Percentiles rank a stretch among this genome's conserved stretches.
phyloP scores from a whole-genome alignment of 495 filamentous ascomycete species.

The Penicillium silybi region DNA sequence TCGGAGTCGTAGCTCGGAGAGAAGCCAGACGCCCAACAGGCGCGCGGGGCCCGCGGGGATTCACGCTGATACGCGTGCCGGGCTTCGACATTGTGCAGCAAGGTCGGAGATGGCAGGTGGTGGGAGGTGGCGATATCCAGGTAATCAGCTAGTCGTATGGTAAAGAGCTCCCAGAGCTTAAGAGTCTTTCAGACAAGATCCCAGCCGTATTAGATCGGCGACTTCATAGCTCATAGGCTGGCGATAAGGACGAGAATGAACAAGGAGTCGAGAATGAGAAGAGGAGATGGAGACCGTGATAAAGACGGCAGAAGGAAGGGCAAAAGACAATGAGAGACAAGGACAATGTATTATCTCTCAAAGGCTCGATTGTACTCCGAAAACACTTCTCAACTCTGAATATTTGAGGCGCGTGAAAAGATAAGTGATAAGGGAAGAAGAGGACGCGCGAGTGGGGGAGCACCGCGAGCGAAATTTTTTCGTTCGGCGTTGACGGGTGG shows the following conservation, averaged over 20 bases:
- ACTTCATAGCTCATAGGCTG: neutral
- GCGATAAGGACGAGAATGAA: neutral
- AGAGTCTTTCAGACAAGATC: neutral
- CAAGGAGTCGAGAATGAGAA: neutral
- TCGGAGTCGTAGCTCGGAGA: conserved; percentile 32
- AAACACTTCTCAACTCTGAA: neutral
- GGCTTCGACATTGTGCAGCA: conserved; percentile 28
- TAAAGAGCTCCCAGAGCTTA: neutral
- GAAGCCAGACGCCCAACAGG: conserved; percentile 42
- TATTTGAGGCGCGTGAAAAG: neutral
- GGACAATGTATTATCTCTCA: neutral
- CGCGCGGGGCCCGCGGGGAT: conserved; percentile 30
- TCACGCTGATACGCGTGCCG: conserved; percentile 29
- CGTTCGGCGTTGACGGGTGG: conserved; percentile 15
- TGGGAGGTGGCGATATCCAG: neutral
- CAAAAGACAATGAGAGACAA: neutral
- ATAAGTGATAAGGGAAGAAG: conserved; percentile 13
- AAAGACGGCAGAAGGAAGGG: neutral
- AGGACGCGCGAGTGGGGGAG: conserved; percentile 3
- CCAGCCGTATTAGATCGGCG: neutral
- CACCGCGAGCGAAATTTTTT: conserved; percentile 11
- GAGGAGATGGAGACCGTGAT: neutral
- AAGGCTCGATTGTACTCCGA: no score
- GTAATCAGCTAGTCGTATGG: neutral
- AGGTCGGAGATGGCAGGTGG: neutral